These are phyloP conservation scores for Serendipita vermifera DNA, from an alignment of 768 basidiomycete species.

Conservation along the genomic window DNA sequence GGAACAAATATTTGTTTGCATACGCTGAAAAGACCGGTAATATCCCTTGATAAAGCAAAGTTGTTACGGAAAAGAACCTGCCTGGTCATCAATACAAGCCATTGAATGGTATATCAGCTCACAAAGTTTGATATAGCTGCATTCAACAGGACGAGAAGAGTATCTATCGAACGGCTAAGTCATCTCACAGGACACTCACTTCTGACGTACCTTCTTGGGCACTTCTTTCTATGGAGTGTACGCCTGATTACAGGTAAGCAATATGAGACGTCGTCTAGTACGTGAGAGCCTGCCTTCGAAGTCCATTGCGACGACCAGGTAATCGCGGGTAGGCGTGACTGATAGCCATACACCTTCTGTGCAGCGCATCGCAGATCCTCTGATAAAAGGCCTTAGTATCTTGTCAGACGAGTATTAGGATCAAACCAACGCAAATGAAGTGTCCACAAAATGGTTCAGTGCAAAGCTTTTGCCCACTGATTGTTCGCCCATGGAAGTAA, in stretches of 20 bases:
- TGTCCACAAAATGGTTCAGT: conserved; percentile 48
- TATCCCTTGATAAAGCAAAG: conserved; percentile 47
- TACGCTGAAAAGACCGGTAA: conserved; percentile 46
- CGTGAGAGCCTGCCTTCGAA: conserved; percentile 37
- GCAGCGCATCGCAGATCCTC: conserved; percentile 5
- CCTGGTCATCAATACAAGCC: no score
- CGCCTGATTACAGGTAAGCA: conserved; percentile 27
- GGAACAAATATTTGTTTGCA: conserved; percentile 21
- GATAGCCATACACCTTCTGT: conserved; percentile 55
- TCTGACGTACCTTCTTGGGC: conserved; percentile 37
- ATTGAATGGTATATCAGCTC: conserved; percentile 13
- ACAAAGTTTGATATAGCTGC: conserved; percentile 53
- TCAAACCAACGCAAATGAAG: conserved; percentile 49
- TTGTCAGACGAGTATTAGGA: neutral
- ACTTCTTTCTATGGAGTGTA: conserved; percentile 51
- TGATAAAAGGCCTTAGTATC: neutral
- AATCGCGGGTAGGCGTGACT: conserved; percentile 44
- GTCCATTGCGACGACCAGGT: conserved; percentile 44
- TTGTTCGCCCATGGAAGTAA: conserved; percentile 58
- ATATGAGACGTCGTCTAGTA: no score
- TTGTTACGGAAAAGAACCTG: conserved; percentile 56
- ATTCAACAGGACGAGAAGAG: conserved; percentile 49
- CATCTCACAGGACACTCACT: neutral
- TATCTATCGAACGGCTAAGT: conserved; percentile 25
- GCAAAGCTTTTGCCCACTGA: conserved; percentile 50